A percentile compares a stretch with the other conserved stretches of the same genome.
Conservation (phyloP, 495 filamentous ascomycete species). For the Penicillium chermesinum region DNA sequence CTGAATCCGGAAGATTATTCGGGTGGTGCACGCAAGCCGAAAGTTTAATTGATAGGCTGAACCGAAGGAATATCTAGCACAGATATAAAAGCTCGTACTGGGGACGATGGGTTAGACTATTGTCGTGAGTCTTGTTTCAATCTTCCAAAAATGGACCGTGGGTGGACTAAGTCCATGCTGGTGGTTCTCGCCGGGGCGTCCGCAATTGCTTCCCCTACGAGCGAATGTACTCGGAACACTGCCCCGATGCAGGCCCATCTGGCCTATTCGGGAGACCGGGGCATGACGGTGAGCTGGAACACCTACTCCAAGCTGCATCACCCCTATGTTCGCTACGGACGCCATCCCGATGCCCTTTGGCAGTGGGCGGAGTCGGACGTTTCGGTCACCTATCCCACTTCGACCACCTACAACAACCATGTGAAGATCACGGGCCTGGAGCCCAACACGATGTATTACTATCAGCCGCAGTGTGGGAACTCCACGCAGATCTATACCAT, state of each 20-base stretch:
- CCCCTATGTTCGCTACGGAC: conserved; percentile 7
- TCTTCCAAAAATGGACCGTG: no score
- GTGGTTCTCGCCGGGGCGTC: no score
- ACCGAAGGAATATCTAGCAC: no score
- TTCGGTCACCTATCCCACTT: conserved; percentile 16
- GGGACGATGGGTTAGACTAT: no score
- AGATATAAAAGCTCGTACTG: no score
- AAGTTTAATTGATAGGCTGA: no score
- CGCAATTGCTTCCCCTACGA: no score
- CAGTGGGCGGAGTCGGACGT: conserved; percentile 5
- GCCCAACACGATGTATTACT: conserved; percentile 13
- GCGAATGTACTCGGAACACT: no score
- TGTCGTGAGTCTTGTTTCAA: no score
- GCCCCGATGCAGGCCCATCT: conserved; percentile 20
- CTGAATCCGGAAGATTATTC: no score
- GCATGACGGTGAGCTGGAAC: conserved; percentile 14
- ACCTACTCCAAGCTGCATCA: conserved; percentile 4
- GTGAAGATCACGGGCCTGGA: conserved; percentile 7
- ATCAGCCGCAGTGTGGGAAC: neutral
- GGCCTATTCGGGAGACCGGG: conserved; percentile 10
- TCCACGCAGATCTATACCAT: conserved; percentile 5
- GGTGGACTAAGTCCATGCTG: no score
- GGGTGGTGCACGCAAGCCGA: no score
- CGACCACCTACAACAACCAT: conserved; percentile 16
- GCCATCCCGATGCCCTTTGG: neutral